phyloP scores from a whole-genome alignment of 306 rosid genomes.

The Vigna angularis region DNA sequence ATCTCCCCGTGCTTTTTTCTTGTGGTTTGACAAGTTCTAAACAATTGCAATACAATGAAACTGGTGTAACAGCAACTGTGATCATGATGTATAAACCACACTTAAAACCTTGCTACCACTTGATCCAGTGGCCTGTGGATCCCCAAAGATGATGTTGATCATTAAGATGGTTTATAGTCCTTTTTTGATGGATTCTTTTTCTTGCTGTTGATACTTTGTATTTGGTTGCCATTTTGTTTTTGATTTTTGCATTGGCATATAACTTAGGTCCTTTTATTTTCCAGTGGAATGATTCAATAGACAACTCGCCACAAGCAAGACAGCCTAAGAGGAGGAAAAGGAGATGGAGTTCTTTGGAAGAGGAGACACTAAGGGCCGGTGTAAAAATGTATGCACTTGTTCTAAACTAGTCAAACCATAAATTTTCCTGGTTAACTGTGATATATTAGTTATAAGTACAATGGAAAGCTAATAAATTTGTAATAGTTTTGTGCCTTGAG shows the following conservation, averaged over 20 bases:
- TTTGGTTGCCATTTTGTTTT: neutral
- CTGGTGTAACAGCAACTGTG: neutral
- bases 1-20: neutral
- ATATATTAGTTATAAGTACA: constrained; percentile 14
- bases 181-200: neutral
- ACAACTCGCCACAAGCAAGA: constrained; percentile 44
- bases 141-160: neutral
- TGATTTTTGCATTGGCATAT: constrained; percentile 19
- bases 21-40: neutral
- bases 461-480: constrained; percentile 10
- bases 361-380: constrained; percentile 70
- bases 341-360: constrained; percentile 79
- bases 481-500: constrained; percentile 12
- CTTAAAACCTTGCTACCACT: constrained; percentile 14
- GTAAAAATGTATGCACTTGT: constrained; percentile 63
- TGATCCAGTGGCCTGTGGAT: constrained; percentile 29
- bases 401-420: constrained; percentile 32
- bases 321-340: constrained; percentile 60
- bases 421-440: constrained; percentile 25
- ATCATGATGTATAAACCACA: neutral
- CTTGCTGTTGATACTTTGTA: constrained; percentile 20
- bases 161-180: constrained; percentile 28
- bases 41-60: neutral
- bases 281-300: constrained; percentile 83
- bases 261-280: constrained; percentile 25